Evolutionary conservation across 192 early-diverging fungal genomes (phyloP).

Genomic region (Haplosporangium gracile): DNA sequence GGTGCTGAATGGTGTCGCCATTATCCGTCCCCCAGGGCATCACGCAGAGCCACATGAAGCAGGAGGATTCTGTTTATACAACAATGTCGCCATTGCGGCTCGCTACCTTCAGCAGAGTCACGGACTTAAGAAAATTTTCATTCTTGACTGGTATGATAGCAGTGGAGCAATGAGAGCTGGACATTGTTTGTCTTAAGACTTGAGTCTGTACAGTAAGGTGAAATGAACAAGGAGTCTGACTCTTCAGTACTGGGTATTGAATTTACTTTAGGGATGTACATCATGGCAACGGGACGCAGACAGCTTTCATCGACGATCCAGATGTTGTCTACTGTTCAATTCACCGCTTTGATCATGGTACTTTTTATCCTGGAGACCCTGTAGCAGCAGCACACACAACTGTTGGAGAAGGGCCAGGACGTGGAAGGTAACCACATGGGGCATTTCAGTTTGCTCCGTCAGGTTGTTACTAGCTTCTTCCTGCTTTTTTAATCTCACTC

Average conservation of each 20-base stretch:
- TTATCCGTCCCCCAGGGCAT: constrained; percentile 94
- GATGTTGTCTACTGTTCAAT: constrained; percentile 88
- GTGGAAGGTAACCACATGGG: constrained; percentile 64
- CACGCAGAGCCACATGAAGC: constrained; percentile 83
- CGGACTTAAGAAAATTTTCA: constrained; percentile 71
- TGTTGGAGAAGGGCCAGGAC: constrained; percentile 69
- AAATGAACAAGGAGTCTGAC: not conserved
- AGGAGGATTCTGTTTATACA: constrained; percentile 92
- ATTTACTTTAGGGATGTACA: constrained; percentile 82
- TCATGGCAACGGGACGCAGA: constrained; percentile 95
- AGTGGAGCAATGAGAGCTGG: not conserved
- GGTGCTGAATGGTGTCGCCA: constrained; percentile 85
- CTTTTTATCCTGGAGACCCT: constrained; percentile 81
- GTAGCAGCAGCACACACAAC: constrained; percentile 65
- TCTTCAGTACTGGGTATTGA: not conserved
- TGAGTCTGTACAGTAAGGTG: not conserved
- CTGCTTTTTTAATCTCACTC: not conserved
- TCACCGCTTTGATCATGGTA: constrained; percentile 85
- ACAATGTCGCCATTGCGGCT: constrained; percentile 92
- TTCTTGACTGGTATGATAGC: constrained; percentile 84
- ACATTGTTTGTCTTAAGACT: not conserved
- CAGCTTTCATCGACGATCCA: constrained; percentile 80
- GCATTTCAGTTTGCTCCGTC: not conserved
- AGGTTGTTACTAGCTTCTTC: not conserved
- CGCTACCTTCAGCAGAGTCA: constrained; percentile 66